Percentiles rank a stretch among this genome's conserved stretches.
phyloP scores from a whole-genome alignment of 768 basidiomycete genomes.

The Mycena leptocephala region DNA sequence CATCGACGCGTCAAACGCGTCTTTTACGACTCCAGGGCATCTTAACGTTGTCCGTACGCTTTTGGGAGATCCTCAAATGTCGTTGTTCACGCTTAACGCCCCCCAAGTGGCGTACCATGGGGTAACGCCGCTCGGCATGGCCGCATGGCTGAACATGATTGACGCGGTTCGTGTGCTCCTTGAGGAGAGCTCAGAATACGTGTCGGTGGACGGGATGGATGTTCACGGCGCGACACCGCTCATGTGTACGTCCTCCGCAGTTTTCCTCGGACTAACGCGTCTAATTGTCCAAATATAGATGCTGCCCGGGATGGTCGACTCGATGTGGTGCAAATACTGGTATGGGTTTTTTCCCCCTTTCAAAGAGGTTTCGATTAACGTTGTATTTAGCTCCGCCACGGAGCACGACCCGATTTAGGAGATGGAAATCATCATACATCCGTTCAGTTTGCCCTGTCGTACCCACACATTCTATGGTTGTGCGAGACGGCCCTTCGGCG shows the following conservation, averaged over 20 bases:
- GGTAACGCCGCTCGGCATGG: slow-evolving; percentile 84
- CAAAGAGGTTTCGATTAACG: slow-evolving; percentile 16
- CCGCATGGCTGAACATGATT: slow-evolving; percentile 82
- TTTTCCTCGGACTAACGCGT: slow-evolving; percentile 20
- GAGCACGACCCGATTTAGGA: slow-evolving; percentile 81
- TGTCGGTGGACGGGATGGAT: slow-evolving; percentile 84
- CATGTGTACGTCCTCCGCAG: slow-evolving; percentile 76
- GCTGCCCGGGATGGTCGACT: slow-evolving; percentile 82
- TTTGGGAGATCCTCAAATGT: slow-evolving; percentile 69
- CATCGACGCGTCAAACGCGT: slow-evolving; percentile 81
- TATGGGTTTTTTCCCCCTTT: slow-evolving; percentile 52
- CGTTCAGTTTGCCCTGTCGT: slow-evolving; percentile 76
- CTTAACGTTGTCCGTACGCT: slow-evolving; percentile 72
- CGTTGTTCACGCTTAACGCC: slow-evolving; percentile 82
- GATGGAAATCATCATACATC: slow-evolving; percentile 83
- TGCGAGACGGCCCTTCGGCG: slow-evolving; percentile 79
- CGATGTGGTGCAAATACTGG: slow-evolving; percentile 78
- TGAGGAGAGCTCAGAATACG: slow-evolving; percentile 71
- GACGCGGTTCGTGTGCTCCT: slow-evolving; percentile 76
- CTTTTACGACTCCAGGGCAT: slow-evolving; percentile 72
- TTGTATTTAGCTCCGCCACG: slow-evolving; percentile 70
- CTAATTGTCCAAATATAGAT: slow-evolving; percentile 61
- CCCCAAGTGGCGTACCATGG: slow-evolving; percentile 80
- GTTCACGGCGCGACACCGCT: slow-evolving; percentile 83
- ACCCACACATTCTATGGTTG: slow-evolving; percentile 77